Base-by-base conservation (phyloP, 345 rosid species). In the Populus davidiana region DNA sequence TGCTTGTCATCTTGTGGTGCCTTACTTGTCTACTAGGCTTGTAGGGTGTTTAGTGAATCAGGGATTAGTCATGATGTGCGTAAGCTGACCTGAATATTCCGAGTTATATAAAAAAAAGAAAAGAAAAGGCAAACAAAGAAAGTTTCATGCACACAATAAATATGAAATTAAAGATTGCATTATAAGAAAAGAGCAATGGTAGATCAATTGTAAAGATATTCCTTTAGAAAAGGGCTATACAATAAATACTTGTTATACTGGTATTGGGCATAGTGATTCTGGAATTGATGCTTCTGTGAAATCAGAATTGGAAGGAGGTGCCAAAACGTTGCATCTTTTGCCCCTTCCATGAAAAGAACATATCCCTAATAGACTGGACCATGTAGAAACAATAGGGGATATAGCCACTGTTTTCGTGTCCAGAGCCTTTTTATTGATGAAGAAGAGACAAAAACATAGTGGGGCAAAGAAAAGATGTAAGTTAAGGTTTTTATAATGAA, bases 111-210 rank as follows among this genome's bases (percentile, higher is more conserved):
- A 2, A 31, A 31, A 31, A 29, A 29, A 29, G 0, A 29, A 29
- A 29, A 29, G 29, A 29, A 29, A 35, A 35, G 36, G 36, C 36
- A 33, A 33, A 35, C 33, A 31, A 69, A 71, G 80, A 77, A 81
- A 69, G 84, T 77, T 31, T 77, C 77, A 77, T 77, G 17, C 78
- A 77, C 73, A 61, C 80, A 44, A 49, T 81, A 44, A 80, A 81
- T 11, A 49, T 78, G 38, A 81, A 73, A 73, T 33, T 81, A 8
- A 77, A 67, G 64, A 77, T 38, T 73, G n/a, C 71, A 8, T 77
- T 73, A 21, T 78, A 81, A 21, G 81, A 68, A 35, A 81, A 61
- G 61, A 29, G 67, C 49, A 62, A 20, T 36, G 35, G 75, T 18
- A 69, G 67, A 62, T 59, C 75, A 47, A 41, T 14, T 33, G 49